Evolutionary conservation across 768 basidiomycete species (phyloP), one percentile per base, ranked within the genome.

Genomic region (Tylopilus balloui): DNA sequence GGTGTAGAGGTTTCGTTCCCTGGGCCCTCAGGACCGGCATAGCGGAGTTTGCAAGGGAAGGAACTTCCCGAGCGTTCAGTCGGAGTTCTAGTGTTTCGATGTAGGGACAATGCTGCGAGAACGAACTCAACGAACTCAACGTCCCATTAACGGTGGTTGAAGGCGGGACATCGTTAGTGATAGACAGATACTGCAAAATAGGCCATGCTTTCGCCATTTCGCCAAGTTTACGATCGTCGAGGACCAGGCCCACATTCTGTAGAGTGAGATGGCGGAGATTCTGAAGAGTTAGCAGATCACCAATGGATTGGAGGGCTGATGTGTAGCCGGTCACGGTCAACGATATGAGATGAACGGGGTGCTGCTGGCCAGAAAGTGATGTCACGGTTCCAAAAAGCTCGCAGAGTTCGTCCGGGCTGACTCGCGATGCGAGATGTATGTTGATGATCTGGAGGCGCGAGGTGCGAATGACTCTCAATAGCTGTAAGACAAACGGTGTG

Each of bases 201-300:
- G 60, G 53, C 60, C 59, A 61, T 8, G 53, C 53, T 27, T 12
- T 56, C 3, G 49, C 48, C 53, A 60, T 61, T 12, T 54, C 51
- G 4, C 45, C 51, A 13, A 60, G 44, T 29, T 34, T 45, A 13
- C 13, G 12, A 25, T 61, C 59, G 17, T 52, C 45, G 29, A 58
- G 57, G 7, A 51, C 34, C 13, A 57, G 36, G 4, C 55, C 55
- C 15, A 32, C 40, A 6, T 55, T 59, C 5, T 25, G 43, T 6
- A 58, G 40, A 1, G 47, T 55, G 4, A 58, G 49, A 34, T 41
- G 47, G n/a, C 57, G 53, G 19, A 58, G 49, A 29, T 48, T 27
- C 15, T 19, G 53, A 17, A 58, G 28, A 17, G 17, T 1, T 0
- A 60, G 21, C 2, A 58, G 39, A 27, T 41, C 48, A 12, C 17